Conservation (phyloP, 23 red algal genomes). For the Gracilariopsis chorda region DNA sequence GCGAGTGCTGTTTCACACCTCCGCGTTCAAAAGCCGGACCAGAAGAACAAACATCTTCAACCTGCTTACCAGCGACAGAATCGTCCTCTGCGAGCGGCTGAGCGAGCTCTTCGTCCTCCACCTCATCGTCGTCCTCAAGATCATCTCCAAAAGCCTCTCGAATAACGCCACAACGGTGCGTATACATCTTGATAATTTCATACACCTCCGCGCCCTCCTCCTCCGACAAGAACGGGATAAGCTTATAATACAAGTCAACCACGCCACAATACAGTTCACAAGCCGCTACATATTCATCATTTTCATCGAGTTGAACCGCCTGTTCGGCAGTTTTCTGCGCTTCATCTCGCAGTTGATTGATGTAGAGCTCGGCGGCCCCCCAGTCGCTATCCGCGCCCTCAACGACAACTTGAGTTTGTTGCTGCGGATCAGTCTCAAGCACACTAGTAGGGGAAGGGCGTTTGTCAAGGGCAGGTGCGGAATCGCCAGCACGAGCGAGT, state of each 20-base stretch:
- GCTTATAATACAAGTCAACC: conserved; percentile 65
- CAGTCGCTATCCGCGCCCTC: conserved; percentile 17
- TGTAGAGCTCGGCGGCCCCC: conserved; percentile 55
- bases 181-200: conserved; percentile 62
- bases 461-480: background rate
- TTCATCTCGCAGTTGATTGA: conserved; percentile 40
- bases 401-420: background rate
- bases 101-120: background rate
- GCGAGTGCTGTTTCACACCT: background rate
- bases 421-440: background rate
- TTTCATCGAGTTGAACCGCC: conserved; percentile 60
- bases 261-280: conserved; percentile 64
- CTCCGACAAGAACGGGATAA: conserved; percentile 57
- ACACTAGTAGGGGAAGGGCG: background rate
- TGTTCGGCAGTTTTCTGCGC: conserved; percentile 53
- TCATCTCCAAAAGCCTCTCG: conserved; percentile 71
- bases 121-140: background rate
- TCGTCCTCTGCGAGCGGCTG: background rate
- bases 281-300: conserved; percentile 62
- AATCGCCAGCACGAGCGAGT: background rate
- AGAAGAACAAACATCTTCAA: background rate
- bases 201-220: conserved; percentile 55
- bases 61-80: background rate
- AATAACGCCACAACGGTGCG: conserved; percentile 50
- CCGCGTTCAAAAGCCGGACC: background rate